phyloP scores from a whole-genome alignment of 2,329 filamentous ascomycete species.

The Catunica adiposa region DNA sequence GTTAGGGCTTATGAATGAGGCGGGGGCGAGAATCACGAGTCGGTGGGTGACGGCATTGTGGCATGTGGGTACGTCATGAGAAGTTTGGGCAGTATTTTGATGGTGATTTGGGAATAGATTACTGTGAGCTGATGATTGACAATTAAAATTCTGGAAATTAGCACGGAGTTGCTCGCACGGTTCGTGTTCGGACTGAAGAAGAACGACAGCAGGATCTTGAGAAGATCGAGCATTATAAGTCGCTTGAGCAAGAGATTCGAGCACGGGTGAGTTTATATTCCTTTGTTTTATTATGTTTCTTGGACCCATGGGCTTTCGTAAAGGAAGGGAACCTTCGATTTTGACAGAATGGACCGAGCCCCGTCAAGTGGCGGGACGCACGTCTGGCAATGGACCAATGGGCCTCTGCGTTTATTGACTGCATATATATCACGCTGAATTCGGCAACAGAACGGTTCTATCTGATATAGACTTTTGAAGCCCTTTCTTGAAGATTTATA shows the following conservation, averaged over 20 bases:
- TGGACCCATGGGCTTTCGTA: not conserved
- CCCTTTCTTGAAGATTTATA: no score
- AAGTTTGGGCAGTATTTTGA: no score
- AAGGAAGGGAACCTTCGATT: not conserved
- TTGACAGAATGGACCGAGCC: not conserved
- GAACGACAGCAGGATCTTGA: conserved; percentile 54
- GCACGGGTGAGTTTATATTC: conserved; percentile 33
- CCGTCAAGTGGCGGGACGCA: no score
- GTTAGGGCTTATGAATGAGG: not conserved
- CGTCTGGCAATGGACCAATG: no score
- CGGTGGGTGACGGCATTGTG: not conserved
- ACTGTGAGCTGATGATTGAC: not conserved
- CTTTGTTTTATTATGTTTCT: not conserved
- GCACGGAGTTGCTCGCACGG: conserved; percentile 69
- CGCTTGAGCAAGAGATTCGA: conserved; percentile 51
- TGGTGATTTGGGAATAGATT: not conserved
- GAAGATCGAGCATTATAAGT: conserved; percentile 60
- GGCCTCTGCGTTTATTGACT: no score
- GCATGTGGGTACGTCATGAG: no score
- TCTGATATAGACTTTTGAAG: no score
- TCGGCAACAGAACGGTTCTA: no score
- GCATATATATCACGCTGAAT: no score
- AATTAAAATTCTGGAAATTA: conserved; percentile 22
- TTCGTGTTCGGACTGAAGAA: conserved; percentile 46
- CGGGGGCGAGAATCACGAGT: not conserved